Base-by-base conservation (phyloP, 352 stramenopile species). In the Pythium sukuiense region DNA sequence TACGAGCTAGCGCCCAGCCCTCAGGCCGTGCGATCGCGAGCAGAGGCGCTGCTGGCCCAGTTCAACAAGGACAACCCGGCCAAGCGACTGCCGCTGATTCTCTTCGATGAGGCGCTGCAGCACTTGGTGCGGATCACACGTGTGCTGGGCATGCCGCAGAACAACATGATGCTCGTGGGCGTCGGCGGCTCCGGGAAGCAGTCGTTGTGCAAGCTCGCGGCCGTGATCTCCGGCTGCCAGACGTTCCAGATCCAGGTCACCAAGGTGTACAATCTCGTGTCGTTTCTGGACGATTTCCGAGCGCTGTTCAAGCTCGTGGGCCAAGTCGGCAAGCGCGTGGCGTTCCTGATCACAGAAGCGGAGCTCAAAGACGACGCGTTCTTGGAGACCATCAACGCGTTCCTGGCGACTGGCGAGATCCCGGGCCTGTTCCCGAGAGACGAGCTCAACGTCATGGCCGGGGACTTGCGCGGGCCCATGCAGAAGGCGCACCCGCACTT, bases 291-390 rank as follows among this genome's bases (percentile, higher is more conserved):
- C 37, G 90, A 97, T 63, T 73, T 97, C 55, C 75, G 88, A 16
- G 72, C 72, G 8, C 53, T 97, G 16, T 97, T 93, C 60, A 97
- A 97, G 67, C 72, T 81, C 24, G 84, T 85, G 0, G 90, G 91
- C 12, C 86, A 95, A 64, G 69, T 76, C 50, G 87, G 90, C 3
- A 93, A 95, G 41, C 76, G 77, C 8, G 80, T 93, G 1, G 83
- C 90, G 9, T 97, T 97, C 66, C 27, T 97, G 13, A 80, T 97
- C 27, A 97, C 90, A 0, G 91, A 97, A 59, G 77, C 79, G 1
- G 89, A 97, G 63, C 90, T 98, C 68, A 97, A 97, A 67, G 84
- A 97, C 41, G 90, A 98, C 30, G 76, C 73, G 1, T 97, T 97
- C 65, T 61, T 98, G 1, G 92, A 98, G 49, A 76, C 92, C 35